Conservation (phyloP, 192 early-diverging fungal genomes). For the Umbelopsis vinacea region DNA sequence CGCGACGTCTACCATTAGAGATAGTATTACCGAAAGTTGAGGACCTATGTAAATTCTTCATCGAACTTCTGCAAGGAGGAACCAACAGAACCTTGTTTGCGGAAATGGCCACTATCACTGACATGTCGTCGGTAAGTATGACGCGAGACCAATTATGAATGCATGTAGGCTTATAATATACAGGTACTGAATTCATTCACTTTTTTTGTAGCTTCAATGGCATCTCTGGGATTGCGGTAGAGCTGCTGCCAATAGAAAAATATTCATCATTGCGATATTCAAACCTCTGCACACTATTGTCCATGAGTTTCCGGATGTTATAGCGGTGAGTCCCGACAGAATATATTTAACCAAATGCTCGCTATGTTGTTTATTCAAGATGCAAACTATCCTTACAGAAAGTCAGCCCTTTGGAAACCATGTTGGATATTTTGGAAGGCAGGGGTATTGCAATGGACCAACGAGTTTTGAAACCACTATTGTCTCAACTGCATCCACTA, state of each 20-base stretch:
- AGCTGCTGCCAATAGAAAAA: conserved; percentile 36
- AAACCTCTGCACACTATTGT: conserved; percentile 41
- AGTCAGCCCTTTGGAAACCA: background rate
- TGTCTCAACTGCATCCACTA: conserved; percentile 5
- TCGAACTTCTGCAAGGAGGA: background rate
- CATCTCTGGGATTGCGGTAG: conserved; percentile 23
- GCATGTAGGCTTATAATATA: background rate
- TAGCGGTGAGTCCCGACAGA: conserved; percentile 27
- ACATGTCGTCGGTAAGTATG: background rate
- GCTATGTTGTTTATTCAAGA: too few species aligned
- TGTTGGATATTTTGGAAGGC: background rate
- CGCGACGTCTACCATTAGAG: background rate
- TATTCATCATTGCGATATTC: conserved; percentile 33
- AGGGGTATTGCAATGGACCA: background rate
- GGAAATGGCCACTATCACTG: background rate
- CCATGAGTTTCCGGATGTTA: conserved; percentile 24
- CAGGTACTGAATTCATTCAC: background rate
- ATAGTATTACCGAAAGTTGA: background rate
- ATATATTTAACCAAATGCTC: background rate
- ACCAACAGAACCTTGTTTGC: background rate
- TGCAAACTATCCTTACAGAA: background rate
- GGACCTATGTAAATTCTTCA: background rate
- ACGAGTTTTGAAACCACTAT: background rate
- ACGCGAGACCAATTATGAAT: too few species aligned
- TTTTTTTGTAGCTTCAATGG: conserved; percentile 7